Percentiles rank a stretch among this genome's conserved stretches.
phyloP scores from a whole-genome alignment of 1,284 basidiomycete species.

The Cutaneotrichosporon dermatis region DNA sequence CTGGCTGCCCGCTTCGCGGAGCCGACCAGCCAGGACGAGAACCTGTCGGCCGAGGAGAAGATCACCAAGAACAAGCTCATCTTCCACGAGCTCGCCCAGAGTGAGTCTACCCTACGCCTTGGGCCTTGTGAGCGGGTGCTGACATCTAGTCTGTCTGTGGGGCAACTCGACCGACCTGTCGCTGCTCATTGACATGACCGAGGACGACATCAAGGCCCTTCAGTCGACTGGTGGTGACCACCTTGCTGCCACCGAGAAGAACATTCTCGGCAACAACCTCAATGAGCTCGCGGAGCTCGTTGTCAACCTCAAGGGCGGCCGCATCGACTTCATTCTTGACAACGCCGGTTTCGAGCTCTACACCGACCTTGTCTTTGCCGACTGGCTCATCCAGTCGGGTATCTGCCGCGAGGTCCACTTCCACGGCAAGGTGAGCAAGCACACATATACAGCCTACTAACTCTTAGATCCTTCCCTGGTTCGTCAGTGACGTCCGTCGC shows the following conservation, averaged over 20 bases:
- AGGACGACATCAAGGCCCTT: constrained; percentile 96
- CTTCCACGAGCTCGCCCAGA: constrained; percentile 92
- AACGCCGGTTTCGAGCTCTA: constrained; percentile 80
- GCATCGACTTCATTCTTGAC: constrained; percentile 74
- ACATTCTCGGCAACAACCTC: constrained; percentile 57
- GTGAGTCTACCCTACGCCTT: constrained; percentile 33
- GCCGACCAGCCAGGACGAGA: constrained; percentile 52
- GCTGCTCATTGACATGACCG: constrained; percentile 95
- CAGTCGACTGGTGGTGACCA: constrained; percentile 95
- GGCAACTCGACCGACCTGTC: constrained; percentile 96
- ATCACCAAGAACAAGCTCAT: constrained; percentile 76
- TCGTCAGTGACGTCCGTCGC: constrained; percentile 93
- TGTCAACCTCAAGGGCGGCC: constrained; percentile 68
- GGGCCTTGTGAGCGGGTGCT: constrained; percentile 2
- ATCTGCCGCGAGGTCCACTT: constrained; percentile 81
- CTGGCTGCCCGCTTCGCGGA: constrained; percentile 88
- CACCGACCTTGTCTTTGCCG: constrained; percentile 92
- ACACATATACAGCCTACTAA: background rate
- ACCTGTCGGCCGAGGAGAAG: constrained; percentile 52
- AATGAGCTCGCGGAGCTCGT: constrained; percentile 76
- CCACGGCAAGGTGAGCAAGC: constrained; percentile 52
- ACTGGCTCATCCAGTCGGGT: constrained; percentile 78
- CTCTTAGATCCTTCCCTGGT: constrained; percentile 53
- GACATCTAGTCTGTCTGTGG: constrained; percentile 73
- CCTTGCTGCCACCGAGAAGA: constrained; percentile 92